Conservation (phyloP, 805 yeast species). For the Clavispora fructus region DNA sequence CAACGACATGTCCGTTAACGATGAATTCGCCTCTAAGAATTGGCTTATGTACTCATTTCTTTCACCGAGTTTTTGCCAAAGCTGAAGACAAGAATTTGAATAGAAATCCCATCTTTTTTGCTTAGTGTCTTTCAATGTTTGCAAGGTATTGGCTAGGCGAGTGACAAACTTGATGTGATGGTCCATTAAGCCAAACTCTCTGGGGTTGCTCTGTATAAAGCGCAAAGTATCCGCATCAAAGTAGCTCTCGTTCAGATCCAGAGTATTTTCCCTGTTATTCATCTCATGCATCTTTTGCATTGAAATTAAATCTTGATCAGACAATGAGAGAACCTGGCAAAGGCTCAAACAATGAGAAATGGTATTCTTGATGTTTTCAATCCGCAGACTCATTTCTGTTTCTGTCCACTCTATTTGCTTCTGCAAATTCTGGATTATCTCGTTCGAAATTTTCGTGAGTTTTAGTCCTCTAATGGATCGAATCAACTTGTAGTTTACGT, state of each 20-base stretch:
- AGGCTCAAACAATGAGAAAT: constrained; percentile 22
- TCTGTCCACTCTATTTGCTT: constrained; percentile 23
- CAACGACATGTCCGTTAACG: constrained; percentile 45
- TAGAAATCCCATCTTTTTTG: constrained; percentile 33
- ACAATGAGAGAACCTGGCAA: constrained; percentile 24
- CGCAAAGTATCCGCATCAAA: constrained; percentile 35
- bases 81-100: constrained; percentile 35
- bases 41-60: constrained; percentile 31
- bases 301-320: constrained; percentile 27
- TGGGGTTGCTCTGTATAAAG: constrained; percentile 32
- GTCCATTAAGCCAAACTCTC: constrained; percentile 35
- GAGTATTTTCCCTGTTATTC: constrained; percentile 9
- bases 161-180: constrained; percentile 29
- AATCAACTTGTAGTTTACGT: constrained; percentile 34
- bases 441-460: constrained; percentile 33
- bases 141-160: constrained; percentile 27
- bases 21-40: constrained; percentile 43
- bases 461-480: constrained; percentile 30
- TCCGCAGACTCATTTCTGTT: constrained; percentile 20
- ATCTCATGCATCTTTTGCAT: constrained; percentile 26
- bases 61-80: constrained; percentile 59
- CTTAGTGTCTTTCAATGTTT: constrained; percentile 26
- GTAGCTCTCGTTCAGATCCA: constrained; percentile 21
- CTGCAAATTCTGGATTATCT: constrained; percentile 18
- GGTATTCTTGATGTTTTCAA: constrained; percentile 17